phyloP scores from a whole-genome alignment of 805 yeast genomes.

The Lipomyces anomalus region DNA sequence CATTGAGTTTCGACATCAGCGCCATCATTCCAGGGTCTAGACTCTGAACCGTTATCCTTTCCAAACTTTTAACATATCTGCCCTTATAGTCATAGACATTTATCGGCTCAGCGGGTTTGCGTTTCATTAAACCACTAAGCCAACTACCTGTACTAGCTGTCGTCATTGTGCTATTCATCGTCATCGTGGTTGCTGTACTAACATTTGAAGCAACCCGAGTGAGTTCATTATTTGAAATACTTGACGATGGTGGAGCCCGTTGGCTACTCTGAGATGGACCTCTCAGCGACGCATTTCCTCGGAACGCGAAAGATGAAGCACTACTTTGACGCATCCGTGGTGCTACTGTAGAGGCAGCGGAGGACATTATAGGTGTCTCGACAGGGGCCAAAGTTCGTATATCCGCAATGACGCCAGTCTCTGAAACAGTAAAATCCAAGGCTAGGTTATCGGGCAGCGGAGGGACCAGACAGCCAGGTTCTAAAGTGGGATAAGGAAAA shows the following conservation, averaged over 20 bases:
- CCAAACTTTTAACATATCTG: conserved; percentile 12
- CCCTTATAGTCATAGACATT: conserved; percentile 13
- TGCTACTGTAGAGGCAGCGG: conserved; percentile 1
- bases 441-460: conserved; percentile 15
- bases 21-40: conserved; percentile 22
- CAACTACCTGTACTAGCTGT: conserved; percentile 18
- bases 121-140: conserved; percentile 13
- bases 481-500: conserved; percentile 19
- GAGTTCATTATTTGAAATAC: conserved; percentile 3
- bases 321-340: no score
- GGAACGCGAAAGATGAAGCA: not conserved
- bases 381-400: conserved; percentile 14
- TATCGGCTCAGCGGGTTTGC: conserved; percentile 12
- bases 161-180: conserved; percentile 9
- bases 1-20: conserved; percentile 19
- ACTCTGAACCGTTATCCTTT: conserved; percentile 22
- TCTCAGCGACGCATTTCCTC: not conserved
- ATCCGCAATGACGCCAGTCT: conserved; percentile 23
- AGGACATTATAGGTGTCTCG: conserved; percentile 9
- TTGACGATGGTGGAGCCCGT: not conserved
- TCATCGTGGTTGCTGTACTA: conserved; percentile 11
- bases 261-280: no score
- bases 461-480: conserved; percentile 7
- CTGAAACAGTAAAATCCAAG: conserved; percentile 17
- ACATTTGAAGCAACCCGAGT: conserved; percentile 10